Evolutionary conservation across 345 rosid species (phyloP).

Genomic region (Acer saccharum): DNA sequence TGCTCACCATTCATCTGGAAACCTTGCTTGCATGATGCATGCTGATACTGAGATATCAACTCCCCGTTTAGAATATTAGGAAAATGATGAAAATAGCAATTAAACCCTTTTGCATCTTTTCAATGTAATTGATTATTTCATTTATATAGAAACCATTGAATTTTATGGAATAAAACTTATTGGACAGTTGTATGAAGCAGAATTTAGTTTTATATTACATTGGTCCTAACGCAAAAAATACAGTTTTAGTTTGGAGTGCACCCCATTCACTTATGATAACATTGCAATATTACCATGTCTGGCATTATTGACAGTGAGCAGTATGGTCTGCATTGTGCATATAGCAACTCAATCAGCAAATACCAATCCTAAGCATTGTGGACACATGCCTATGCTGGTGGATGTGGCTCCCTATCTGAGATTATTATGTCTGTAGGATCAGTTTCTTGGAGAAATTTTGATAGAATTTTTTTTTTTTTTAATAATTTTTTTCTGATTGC

Average conservation of each 20-base stretch:
- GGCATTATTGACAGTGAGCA: neutral
- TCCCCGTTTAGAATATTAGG: neutral
- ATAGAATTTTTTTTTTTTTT: neutral
- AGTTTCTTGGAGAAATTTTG: neutral
- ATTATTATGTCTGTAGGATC: neutral
- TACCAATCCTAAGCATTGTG: neutral
- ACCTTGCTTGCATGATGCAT: neutral
- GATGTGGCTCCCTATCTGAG: neutral
- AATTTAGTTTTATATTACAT: neutral
- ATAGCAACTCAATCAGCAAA: neutral
- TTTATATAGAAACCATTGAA: neutral
- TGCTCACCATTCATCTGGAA: neutral
- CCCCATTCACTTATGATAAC: neutral
- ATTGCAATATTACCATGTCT: neutral
- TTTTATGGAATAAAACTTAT: neutral
- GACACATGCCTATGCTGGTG: neutral
- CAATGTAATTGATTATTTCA: neutral
- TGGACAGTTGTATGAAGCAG: constrained; percentile 1
- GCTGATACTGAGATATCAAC: neutral
- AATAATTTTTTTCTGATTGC: neutral
- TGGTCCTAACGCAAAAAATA: neutral
- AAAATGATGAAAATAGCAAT: neutral
- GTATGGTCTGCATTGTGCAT: neutral
- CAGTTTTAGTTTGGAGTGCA: neutral
- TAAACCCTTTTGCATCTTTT: neutral